A percentile compares a stretch with the other conserved stretches of the same genome.
These are phyloP conservation scores for Groenewaldozyma auringiensis DNA, from an alignment of 1,139 yeast genomes.

Conservation along the genomic window DNA sequence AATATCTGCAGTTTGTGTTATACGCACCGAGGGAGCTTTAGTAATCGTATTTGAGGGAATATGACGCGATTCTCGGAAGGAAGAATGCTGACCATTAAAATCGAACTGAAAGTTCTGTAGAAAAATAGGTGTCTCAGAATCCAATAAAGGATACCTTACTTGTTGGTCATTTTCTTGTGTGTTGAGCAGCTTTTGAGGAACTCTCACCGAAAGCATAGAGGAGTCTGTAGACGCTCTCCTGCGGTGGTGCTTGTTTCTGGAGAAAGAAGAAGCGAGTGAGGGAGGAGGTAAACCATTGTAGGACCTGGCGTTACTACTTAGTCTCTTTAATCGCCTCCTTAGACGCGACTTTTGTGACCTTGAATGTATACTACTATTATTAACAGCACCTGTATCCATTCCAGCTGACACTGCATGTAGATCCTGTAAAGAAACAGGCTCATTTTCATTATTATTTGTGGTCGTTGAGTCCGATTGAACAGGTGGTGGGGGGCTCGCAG, in stretches of 20 bases:
- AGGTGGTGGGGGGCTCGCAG: not conserved
- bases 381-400: not conserved
- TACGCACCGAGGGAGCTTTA: not conserved
- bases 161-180: not conserved
- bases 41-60: no score
- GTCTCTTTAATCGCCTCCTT: not conserved
- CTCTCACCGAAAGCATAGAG: not conserved
- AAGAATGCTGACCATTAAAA: conserved; percentile 20
- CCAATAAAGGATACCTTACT: conserved; percentile 24
- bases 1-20: not conserved
- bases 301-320: not conserved
- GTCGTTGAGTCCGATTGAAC: conserved; percentile 1
- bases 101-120: conserved; percentile 25
- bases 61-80: conserved; percentile 17
- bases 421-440: not conserved
- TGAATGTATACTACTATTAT: not conserved
- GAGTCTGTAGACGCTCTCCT: not conserved
- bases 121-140: conserved; percentile 27
- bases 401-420: not conserved
- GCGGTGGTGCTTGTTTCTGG: not conserved
- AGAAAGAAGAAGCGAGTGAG: not conserved
- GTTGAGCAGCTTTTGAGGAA: not conserved
- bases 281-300: not conserved
- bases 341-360: not conserved
- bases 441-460: not conserved